Conservation (phyloP, 192 early-diverging fungal species). For the Coemansia sp. region DNA sequence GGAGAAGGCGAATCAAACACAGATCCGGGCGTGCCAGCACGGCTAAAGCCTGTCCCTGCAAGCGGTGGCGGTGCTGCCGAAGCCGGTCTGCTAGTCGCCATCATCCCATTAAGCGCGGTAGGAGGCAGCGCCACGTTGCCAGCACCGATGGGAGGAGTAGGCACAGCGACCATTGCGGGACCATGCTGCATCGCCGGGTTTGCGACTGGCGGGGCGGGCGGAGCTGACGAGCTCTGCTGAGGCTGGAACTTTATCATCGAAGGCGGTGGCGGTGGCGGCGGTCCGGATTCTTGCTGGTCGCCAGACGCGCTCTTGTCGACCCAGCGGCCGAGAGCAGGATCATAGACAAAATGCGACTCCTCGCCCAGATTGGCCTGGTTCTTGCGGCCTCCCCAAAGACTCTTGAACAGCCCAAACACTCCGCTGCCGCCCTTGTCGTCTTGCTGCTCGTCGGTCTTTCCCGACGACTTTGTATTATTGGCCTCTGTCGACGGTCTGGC, state of each 20-base stretch:
- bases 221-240: constrained; percentile 20
- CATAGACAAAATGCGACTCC: constrained; percentile 80
- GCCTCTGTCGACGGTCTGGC: constrained; percentile 14
- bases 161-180: constrained; percentile 2
- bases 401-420: constrained; percentile 51
- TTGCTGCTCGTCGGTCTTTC: constrained; percentile 16
- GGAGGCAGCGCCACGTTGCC: not conserved
- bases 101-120: constrained; percentile 1
- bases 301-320: constrained; percentile 56
- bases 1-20: constrained; percentile 7
- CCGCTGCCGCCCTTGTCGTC: constrained; percentile 58
- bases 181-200: not conserved
- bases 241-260: constrained; percentile 35
- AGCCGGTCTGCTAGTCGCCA: constrained; percentile 2
- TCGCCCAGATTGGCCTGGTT: constrained; percentile 85
- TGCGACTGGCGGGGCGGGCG: constrained; percentile 6
- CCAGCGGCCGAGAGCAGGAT: constrained; percentile 82
- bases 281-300: constrained; percentile 23
- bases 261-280: constrained; percentile 45
- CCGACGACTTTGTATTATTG: not conserved
- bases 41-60: constrained; percentile 28
- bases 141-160: not conserved
- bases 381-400: constrained; percentile 50
- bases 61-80: constrained; percentile 13
- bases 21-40: constrained; percentile 28